These are phyloP conservation scores for Dactylis glomerata DNA, from an alignment of 176 grass and related monocot species.

Conservation along the genomic window DNA sequence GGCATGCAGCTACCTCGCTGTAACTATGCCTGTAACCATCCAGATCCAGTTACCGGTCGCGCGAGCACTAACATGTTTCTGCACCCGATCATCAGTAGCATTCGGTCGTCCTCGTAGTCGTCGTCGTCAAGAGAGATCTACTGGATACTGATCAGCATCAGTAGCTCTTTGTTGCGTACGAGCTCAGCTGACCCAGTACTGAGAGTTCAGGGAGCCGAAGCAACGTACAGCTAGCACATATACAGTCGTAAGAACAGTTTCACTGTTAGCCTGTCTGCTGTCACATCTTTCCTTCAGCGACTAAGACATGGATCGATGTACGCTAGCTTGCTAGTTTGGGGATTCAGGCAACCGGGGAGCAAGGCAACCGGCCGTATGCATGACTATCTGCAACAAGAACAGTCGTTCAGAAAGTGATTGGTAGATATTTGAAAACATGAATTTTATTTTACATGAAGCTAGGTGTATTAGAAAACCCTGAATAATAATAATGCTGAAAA, in stretches of 20 bases:
- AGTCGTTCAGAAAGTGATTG: slow-evolving; percentile 18
- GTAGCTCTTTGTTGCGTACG: not conserved
- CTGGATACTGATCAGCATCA: not conserved
- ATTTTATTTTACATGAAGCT: too few relatives aligned
- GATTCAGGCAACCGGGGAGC: slow-evolving; percentile 35
- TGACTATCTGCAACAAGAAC: not conserved
- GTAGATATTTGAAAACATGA: not conserved
- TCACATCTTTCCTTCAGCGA: slow-evolving; percentile 1
- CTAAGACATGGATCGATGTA: not conserved
- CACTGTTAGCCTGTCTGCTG: not conserved
- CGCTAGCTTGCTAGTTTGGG: slow-evolving; percentile 5
- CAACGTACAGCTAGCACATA: not conserved
- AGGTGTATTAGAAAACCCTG: too few relatives aligned
- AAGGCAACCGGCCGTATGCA: not conserved
- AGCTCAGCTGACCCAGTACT: not conserved
- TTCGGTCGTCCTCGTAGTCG: not conserved
- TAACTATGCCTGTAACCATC: not conserved
- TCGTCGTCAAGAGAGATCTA: not conserved
- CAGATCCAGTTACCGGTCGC: not conserved
- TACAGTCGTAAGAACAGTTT: not conserved
- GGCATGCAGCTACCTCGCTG: not conserved
- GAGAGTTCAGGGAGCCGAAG: slow-evolving; percentile 31
- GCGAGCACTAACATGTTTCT: not conserved
- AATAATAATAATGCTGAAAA: not conserved
- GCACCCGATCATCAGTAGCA: not conserved